Evolutionary conservation across 2,329 filamentous ascomycete genomes (phyloP).

Genomic region (Herpotrichia juniperi): DNA sequence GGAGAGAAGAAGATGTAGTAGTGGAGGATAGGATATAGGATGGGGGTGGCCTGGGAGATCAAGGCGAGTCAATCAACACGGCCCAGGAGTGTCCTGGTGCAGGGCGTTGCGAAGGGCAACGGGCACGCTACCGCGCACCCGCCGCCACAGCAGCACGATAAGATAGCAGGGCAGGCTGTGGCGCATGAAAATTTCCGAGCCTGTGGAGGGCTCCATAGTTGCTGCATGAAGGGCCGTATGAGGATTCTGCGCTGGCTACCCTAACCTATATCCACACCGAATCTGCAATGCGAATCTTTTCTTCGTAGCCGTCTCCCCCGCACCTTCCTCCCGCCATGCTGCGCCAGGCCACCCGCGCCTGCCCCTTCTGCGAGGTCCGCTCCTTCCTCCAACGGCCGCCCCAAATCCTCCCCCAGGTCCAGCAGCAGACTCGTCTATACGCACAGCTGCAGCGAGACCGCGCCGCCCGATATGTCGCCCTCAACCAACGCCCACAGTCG

Average conservation of each 20-base stretch:
- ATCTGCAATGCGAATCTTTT: neutral
- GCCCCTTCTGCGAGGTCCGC: slow-evolving; percentile 52
- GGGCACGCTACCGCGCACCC: neutral
- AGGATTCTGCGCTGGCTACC: too few species aligned
- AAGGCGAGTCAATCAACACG: slow-evolving; percentile 32
- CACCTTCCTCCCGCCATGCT: slow-evolving; percentile 26
- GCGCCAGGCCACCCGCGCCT: slow-evolving; percentile 37
- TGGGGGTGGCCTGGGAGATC: slow-evolving; percentile 27
- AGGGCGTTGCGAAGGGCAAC: slow-evolving; percentile 27
- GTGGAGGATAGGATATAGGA: slow-evolving; percentile 2
- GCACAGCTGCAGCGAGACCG: slow-evolving; percentile 33
- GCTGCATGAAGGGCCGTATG: too few species aligned
- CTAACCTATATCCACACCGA: neutral
- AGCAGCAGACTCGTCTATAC: slow-evolving; percentile 48
- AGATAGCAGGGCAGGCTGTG: neutral
- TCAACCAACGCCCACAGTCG: slow-evolving; percentile 13
- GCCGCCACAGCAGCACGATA: neutral
- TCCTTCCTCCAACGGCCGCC: slow-evolving; percentile 22
- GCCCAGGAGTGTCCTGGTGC: slow-evolving; percentile 24
- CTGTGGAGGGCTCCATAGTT: too few species aligned
- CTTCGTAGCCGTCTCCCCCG: neutral
- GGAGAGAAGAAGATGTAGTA: slow-evolving; percentile 26
- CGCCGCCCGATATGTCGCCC: slow-evolving; percentile 14
- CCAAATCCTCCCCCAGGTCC: slow-evolving; percentile 22
- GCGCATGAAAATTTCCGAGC: slow-evolving; percentile 9